A percentile compares a stretch with the other conserved stretches of the same genome.
Evolutionary conservation across 306 rosid genomes (phyloP).

Genomic region (Urtica urens): DNA sequence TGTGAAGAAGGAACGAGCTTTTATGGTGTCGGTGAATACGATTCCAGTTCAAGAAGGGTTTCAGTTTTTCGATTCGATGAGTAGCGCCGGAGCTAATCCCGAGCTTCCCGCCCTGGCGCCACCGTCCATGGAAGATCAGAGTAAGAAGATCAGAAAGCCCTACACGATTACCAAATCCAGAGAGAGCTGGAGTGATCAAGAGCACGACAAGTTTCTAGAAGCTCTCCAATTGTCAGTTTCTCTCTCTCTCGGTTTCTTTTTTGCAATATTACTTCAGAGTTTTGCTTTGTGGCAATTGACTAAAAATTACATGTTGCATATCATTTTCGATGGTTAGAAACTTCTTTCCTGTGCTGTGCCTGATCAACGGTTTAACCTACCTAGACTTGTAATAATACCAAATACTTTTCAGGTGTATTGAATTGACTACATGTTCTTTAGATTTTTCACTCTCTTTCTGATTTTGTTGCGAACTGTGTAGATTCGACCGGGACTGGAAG

Average conservation of each 20-base stretch:
- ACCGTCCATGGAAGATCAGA: constrained; percentile 30
- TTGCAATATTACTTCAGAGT: too few species aligned
- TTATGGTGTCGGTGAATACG: constrained; percentile 62
- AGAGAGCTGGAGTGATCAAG: constrained; percentile 96
- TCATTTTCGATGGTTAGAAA: too few species aligned
- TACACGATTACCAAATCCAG: constrained; percentile 88
- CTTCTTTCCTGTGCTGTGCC: too few species aligned
- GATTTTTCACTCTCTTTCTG: constrained; percentile 10
- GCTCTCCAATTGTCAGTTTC: constrained; percentile 81
- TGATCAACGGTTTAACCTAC: too few species aligned
- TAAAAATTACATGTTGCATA: too few species aligned
- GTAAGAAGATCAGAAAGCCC: constrained; percentile 79
- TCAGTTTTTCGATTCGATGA: constrained; percentile 43
- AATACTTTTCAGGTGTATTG: too few species aligned
- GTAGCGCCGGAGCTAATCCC: constrained; percentile 24
- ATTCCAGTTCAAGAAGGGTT: constrained; percentile 56
- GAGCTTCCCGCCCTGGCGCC: not conserved
- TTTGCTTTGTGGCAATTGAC: too few species aligned
- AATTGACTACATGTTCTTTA: too few species aligned
- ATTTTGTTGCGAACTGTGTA: constrained; percentile 17
- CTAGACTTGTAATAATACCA: too few species aligned
- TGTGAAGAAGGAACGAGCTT: not conserved
- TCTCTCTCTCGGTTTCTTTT: not conserved
- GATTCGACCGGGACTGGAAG: constrained; percentile 99
- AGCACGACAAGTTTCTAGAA: constrained; percentile 94